Evolutionary conservation across 1,284 basidiomycete genomes (phyloP).

Genomic region (Xerocomus amazonicus): DNA sequence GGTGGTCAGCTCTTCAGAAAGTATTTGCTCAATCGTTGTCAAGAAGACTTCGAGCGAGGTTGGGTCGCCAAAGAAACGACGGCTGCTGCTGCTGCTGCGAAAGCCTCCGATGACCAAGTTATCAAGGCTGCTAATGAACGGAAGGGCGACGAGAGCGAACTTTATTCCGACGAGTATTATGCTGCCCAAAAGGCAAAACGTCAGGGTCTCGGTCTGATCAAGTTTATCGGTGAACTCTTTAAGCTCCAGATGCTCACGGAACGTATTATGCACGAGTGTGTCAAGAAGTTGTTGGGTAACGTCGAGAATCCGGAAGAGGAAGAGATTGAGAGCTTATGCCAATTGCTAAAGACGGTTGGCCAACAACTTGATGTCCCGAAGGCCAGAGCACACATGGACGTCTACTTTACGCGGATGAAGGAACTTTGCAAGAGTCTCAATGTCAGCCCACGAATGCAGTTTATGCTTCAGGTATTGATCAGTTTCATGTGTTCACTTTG

Average conservation of each 20-base stretch:
- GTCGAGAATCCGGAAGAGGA: constrained; percentile 95
- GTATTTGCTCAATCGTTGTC: constrained; percentile 90
- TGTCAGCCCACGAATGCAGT: constrained; percentile 86
- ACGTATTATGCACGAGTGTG: constrained; percentile 95
- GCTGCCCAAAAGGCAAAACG: constrained; percentile 96
- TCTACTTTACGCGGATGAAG: constrained; percentile 91
- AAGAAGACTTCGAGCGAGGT: constrained; percentile 93
- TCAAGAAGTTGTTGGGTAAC: constrained; percentile 91
- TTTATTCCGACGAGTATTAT: constrained; percentile 97
- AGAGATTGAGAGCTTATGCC: constrained; percentile 95
- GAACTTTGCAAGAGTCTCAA: constrained; percentile 72
- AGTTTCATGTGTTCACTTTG: neutral
- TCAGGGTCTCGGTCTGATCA: constrained; percentile 93
- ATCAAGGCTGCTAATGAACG: constrained; percentile 59
- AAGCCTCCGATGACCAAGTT: constrained; percentile 59
- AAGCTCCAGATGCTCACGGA: constrained; percentile 94
- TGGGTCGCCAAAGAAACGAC: constrained; percentile 72
- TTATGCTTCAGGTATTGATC: constrained; percentile 84
- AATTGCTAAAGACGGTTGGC: constrained; percentile 88
- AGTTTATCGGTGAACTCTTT: constrained; percentile 98
- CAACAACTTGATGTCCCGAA: constrained; percentile 75
- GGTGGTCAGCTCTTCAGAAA: constrained; percentile 95
- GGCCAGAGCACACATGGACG: constrained; percentile 82
- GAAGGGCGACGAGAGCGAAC: constrained; percentile 54
- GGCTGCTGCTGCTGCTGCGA: constrained; percentile 55